Evolutionary conservation across 352 stramenopile genomes (phyloP), one percentile per base, ranked within the genome.

Genomic region (Globisporangium solare): DNA sequence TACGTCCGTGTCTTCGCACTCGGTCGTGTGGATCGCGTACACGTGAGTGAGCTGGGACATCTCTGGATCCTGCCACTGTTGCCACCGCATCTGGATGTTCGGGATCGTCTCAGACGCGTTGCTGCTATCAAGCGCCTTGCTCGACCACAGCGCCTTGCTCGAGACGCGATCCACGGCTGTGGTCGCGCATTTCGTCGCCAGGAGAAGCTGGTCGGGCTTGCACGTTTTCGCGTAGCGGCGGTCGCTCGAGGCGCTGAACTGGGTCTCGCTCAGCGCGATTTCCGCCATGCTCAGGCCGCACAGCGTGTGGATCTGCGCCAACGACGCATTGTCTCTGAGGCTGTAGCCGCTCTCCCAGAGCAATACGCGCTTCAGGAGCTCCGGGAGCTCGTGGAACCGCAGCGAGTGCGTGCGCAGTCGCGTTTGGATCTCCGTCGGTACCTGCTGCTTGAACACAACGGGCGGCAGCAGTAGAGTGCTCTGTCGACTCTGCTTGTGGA

Each of bases 261-360:
- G 58, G 5, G 60, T 56, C 3, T 70, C 41, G 1, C 64, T 68
- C 2, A 76, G 41, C 4, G 58, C 58, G 46, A 73, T 58, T 40
- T 71, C 49, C 13, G 59, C 59, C 68, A 76, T 74, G 17, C 66
- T 67, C 17, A 47, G 22, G 0, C 62, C 59, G 10, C 50, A 52
- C 12, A 74, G 51, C 1, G 66, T 74, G 59, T 57, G 60, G 20
- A 76, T 71, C 59, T 70, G 59, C 46, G 54, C 62, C n/a, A 58
- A 45, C 14, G 69, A 51, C n/a, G 58, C 61, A 21, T 37, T 54
- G 0, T 46, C 48, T 14, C 22, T 49, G 6, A 72, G 17, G 0
- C 47, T 68, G 58, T 82, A 88, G 0, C 75, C 78, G 18, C 58
- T 68, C 37, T 88, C 78, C 78, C 78, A 88, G 6, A 88, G 63